A percentile compares a stretch with the other conserved stretches of the same genome.
These are phyloP conservation scores for Blastocystis hominis DNA, from an alignment of 352 stramenopile genomes.

Conservation along the genomic window DNA sequence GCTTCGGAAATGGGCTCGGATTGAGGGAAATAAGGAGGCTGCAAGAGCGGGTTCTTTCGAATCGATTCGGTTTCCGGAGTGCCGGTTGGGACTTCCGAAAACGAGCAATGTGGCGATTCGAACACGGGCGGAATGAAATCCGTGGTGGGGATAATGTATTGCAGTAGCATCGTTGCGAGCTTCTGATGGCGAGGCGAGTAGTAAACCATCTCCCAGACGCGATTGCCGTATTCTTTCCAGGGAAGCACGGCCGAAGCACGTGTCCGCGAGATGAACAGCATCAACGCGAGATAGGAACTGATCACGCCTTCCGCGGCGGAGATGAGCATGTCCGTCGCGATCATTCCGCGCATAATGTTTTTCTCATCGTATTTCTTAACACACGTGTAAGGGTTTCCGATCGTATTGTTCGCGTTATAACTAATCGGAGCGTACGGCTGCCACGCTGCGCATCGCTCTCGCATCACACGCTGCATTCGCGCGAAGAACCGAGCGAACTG, in stretches of 20 bases:
- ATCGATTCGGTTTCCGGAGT: slow-evolving; percentile 19
- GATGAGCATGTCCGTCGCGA: slow-evolving; percentile 50
- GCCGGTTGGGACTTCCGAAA: neutral
- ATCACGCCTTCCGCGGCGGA: slow-evolving; percentile 16
- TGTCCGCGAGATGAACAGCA: slow-evolving; percentile 10
- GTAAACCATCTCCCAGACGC: slow-evolving; percentile 21
- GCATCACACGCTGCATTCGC: neutral
- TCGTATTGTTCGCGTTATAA: neutral
- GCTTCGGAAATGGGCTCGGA: neutral
- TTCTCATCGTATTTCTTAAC: slow-evolving; percentile 36
- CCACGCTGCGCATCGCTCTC: slow-evolving; percentile 14
- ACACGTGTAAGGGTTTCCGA: neutral
- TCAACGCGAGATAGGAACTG: slow-evolving; percentile 25
- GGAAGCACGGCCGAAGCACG: neutral
- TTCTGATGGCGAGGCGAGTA: slow-evolving; percentile 49
- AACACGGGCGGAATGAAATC: slow-evolving; percentile 16
- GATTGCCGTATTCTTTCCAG: neutral
- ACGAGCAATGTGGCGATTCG: neutral
- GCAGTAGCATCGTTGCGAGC: slow-evolving; percentile 21
- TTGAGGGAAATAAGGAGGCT: neutral
- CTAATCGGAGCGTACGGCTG: slow-evolving; percentile 39
- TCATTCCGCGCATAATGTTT: slow-evolving; percentile 45
- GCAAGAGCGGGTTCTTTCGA: slow-evolving; percentile 8
- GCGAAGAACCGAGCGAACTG: neutral
- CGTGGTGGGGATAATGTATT: slow-evolving; percentile 1